Base-by-base conservation (phyloP, 2,329 filamentous ascomycete species). In the Epichloe coenophiala region DNA sequence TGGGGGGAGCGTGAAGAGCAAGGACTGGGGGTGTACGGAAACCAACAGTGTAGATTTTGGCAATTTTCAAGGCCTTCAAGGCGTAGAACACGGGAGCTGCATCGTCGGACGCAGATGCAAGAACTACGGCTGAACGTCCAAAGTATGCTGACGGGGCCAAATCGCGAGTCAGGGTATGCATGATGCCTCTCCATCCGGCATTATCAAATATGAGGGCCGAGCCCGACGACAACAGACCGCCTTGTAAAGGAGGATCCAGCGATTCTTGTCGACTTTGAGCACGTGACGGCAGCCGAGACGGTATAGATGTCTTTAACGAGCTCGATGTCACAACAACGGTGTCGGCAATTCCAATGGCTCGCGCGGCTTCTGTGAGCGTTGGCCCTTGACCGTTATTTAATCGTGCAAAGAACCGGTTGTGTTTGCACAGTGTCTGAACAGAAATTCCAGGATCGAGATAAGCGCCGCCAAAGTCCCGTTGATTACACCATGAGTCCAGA, bases 141-240 rank as follows among this genome's bases (percentile, higher is more conserved):
- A 78, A 78, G 64, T 91, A 94, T 1, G 88, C 87, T 4, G 86
- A 89, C 0, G 88, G 87, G 0, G 89, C 85, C 57, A 90, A 82
- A 59, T 94, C 87, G 21, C 85, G 78, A 4, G 84, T 93, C 52
- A 94, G 71, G 0, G 87, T 89, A 48, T 86, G 84, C 45, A 88
- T 75, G 51, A 94, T 91, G 1, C 87, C 88, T 64, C 88, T 88
- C 86, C 88, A 93, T 13, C 82, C 81, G 9, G 86, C 84, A 57
- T 94, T 94, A 59, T 93, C 87, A 45, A 88, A 84, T 15, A 90
- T 71, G 40, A 91, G 77, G 5, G 71, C 69, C 0, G 75, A 74
- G 49, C 72, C 75, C 11, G 74, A 68, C 2, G 74, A 17, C 17
- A 17, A 65, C 3, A 77, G 58, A 2, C 69, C 68, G 2, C 60